Percentiles rank a stretch among this genome's conserved stretches.
These are phyloP conservation scores for Phytophthora pseudosyringae DNA, from an alignment of 352 stramenopile genomes.

Conservation along the genomic window DNA sequence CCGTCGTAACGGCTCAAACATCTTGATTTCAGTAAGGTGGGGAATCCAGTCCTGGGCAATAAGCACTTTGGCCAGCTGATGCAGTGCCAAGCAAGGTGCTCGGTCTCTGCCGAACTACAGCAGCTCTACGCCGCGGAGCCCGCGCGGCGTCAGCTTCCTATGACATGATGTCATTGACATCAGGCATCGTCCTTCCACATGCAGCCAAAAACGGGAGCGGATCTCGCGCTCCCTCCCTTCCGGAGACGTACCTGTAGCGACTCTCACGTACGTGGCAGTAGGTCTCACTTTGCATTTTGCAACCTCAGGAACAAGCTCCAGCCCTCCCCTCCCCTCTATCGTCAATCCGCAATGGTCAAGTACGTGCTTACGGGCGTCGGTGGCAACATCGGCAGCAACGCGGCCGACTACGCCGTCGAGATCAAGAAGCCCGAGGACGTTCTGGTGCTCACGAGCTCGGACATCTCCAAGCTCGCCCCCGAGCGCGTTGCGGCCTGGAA, in stretches of 20 bases:
- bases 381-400: constrained; percentile 36
- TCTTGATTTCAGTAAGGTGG: constrained; percentile 18
- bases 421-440: constrained; percentile 33
- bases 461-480: constrained; percentile 29
- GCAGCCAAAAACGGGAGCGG: constrained; percentile 18
- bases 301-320: constrained; percentile 18
- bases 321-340: not conserved
- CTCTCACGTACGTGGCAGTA: constrained; percentile 23
- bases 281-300: constrained; percentile 31
- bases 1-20: constrained; percentile 22
- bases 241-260: no score
- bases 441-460: constrained; percentile 26
- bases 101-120: no score
- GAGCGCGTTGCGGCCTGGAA: constrained; percentile 14
- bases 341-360: constrained; percentile 32
- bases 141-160: no score
- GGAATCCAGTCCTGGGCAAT: constrained; percentile 2
- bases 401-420: constrained; percentile 28
- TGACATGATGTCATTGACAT: constrained; percentile 8
- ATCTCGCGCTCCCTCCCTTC: constrained; percentile 9
- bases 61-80: constrained; percentile 4
- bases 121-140: no score
- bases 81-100: no score
- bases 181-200: constrained; percentile 13
- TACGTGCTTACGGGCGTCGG: constrained; percentile 37